Conservation (phyloP, 495 filamentous ascomycete species). For the Usnea hakonensis region DNA sequence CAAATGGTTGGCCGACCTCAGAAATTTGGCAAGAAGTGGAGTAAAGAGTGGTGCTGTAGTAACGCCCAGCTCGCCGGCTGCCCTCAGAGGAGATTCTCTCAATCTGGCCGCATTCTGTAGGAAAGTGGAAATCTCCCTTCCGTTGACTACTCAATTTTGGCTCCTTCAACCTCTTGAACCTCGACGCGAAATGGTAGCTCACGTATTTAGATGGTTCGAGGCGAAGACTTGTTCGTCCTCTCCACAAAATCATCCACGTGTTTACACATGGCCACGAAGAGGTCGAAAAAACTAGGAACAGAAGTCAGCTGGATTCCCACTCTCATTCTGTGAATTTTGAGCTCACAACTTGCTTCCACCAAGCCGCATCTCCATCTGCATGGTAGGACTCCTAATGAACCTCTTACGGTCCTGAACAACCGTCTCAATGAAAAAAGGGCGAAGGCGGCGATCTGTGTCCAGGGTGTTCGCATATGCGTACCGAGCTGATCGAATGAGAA, state of each 20-base stretch:
- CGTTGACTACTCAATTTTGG: conserved; percentile 27
- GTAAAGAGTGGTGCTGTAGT: conserved; percentile 28
- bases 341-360: conserved; percentile 63
- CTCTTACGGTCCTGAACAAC: conserved; percentile 89
- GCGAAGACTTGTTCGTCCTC: conserved; percentile 36
- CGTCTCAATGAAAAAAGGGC: conserved; percentile 88
- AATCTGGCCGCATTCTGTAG: conserved; percentile 34
- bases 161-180: conserved; percentile 16
- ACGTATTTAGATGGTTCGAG: conserved; percentile 34
- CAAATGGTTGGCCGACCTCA: conserved; percentile 40
- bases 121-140: conserved; percentile 29
- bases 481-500: conserved; percentile 80
- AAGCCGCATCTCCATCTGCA: conserved; percentile 96
- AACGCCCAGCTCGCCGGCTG: conserved; percentile 23
- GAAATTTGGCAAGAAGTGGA: conserved; percentile 30
- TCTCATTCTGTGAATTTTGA: background rate
- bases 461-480: conserved; percentile 93
- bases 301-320: background rate
- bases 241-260: conserved; percentile 87
- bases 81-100: conserved; percentile 20
- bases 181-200: background rate
- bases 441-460: conserved; percentile 78
- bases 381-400: conserved; percentile 92
- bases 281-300: conserved; percentile 67
- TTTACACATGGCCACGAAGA: conserved; percentile 96